phyloP scores from a whole-genome alignment of 1,284 basidiomycete species.

The Cutaneotrichosporon cutaneum region DNA sequence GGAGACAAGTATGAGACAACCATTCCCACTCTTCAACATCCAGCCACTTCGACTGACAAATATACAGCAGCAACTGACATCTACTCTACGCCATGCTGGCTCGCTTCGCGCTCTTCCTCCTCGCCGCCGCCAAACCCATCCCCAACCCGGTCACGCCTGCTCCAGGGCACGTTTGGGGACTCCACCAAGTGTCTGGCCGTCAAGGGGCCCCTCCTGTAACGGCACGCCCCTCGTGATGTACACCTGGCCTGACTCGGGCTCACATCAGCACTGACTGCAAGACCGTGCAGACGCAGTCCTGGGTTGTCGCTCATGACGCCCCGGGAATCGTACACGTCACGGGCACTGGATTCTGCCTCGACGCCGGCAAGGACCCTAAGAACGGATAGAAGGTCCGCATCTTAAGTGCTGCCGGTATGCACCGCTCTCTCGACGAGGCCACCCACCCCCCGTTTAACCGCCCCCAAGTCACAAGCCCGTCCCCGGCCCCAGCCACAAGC shows the following conservation, averaged over 20 bases:
- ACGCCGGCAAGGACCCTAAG: constrained; percentile 23
- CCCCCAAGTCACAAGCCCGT: neutral
- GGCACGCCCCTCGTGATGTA: constrained; percentile 25
- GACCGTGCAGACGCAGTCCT: constrained; percentile 34
- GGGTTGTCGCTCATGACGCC: constrained; percentile 23
- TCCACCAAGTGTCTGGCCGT: constrained; percentile 38
- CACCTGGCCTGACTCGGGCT: neutral
- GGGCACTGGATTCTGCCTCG: constrained; percentile 39
- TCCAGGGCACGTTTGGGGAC: constrained; percentile 34
- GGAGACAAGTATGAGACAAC: no score
- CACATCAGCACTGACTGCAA: constrained; percentile 34
- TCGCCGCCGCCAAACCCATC: constrained; percentile 15
- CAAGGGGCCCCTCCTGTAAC: constrained; percentile 15
- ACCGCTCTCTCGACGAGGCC: no score
- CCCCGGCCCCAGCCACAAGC: neutral
- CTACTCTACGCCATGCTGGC: constrained; percentile 5
- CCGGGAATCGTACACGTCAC: constrained; percentile 31
- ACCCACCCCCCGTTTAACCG: neutral
- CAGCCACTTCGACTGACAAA: neutral
- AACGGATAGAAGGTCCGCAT: constrained; percentile 22
- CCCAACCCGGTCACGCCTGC: constrained; percentile 28
- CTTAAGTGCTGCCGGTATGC: no score
- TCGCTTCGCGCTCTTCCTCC: constrained; percentile 11
- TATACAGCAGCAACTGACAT: neutral
- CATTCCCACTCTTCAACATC: no score